Conservation (phyloP, 2,329 filamentous ascomycete species). For the Bipolaris oryzae region DNA sequence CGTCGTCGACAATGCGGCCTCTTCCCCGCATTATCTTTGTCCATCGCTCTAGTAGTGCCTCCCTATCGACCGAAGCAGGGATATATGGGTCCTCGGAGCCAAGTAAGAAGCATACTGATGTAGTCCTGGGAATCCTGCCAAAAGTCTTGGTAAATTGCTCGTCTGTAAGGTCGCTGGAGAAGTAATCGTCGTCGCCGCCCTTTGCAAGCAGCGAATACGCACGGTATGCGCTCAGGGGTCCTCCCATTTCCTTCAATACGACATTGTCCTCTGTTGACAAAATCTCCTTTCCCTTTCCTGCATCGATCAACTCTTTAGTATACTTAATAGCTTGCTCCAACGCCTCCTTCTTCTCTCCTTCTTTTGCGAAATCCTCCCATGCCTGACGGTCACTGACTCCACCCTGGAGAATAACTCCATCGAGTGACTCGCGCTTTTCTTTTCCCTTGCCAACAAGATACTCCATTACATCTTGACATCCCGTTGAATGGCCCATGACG, state of each 20-base stretch:
- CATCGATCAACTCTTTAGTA: slow-evolving; percentile 62
- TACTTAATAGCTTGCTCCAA: slow-evolving; percentile 46
- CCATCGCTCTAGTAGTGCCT: slow-evolving; percentile 64
- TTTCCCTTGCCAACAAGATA: slow-evolving; percentile 56
- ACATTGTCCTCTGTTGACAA: slow-evolving; percentile 53
- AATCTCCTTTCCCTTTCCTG: slow-evolving; percentile 61
- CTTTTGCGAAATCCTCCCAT: slow-evolving; percentile 42
- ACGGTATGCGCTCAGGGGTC: slow-evolving; percentile 61
- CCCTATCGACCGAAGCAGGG: slow-evolving; percentile 63
- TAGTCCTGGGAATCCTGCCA: slow-evolving; percentile 58
- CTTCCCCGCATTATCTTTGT: slow-evolving; percentile 51
- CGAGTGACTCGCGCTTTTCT: slow-evolving; percentile 59
- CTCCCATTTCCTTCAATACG: slow-evolving; percentile 38
- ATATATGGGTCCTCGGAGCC: slow-evolving; percentile 71
- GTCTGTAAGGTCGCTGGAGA: slow-evolving; percentile 76
- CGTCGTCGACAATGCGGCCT: slow-evolving; percentile 56
- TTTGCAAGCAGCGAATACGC: slow-evolving; percentile 64
- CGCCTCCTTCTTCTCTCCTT: slow-evolving; percentile 24
- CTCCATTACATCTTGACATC: slow-evolving; percentile 70
- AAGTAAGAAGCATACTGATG: slow-evolving; percentile 68
- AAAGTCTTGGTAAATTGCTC: slow-evolving; percentile 68
- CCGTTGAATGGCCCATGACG: slow-evolving; percentile 72
- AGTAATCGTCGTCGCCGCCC: slow-evolving; percentile 82
- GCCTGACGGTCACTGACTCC: slow-evolving; percentile 79
- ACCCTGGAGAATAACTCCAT: slow-evolving; percentile 81